phyloP scores from a whole-genome alignment of 176 grass and related monocot genomes.

The Lolium perenne region DNA sequence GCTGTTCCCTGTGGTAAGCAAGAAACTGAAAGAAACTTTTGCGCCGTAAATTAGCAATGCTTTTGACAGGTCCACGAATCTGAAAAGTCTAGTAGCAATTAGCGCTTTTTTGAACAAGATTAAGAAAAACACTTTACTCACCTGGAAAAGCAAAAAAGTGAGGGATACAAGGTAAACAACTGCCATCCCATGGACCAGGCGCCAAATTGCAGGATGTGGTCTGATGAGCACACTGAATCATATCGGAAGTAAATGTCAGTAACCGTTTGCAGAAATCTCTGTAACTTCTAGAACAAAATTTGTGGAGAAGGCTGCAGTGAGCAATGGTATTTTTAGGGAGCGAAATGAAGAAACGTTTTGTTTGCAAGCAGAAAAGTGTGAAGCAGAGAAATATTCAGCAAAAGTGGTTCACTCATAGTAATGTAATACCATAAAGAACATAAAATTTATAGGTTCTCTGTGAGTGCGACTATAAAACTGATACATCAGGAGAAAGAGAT shows the following conservation, averaged over 20 bases:
- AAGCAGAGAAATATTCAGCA: background rate
- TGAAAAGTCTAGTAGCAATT: constrained; percentile 7
- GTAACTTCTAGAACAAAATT: constrained; percentile 1
- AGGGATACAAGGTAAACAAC: constrained; percentile 97
- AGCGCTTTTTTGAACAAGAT: background rate
- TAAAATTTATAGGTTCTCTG: background rate
- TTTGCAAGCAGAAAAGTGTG: background rate
- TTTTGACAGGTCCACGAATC: constrained; percentile 16
- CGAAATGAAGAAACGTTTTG: background rate
- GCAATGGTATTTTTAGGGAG: background rate
- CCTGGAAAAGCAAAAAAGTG: constrained; percentile 99
- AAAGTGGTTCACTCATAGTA: background rate
- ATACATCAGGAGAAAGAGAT: background rate
- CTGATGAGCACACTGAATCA: constrained; percentile 90
- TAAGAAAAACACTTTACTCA: constrained; percentile 39
- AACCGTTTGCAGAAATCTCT: constrained; percentile 20
- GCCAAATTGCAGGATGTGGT: constrained; percentile 98
- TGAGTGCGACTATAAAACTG: background rate
- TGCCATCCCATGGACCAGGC: constrained; percentile 93
- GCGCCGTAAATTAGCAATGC: background rate
- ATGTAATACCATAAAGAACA: background rate
- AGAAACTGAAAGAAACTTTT: background rate
- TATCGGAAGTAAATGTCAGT: constrained; percentile 39
- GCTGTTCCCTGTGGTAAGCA: background rate
- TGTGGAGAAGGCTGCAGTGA: constrained; percentile 29